These are phyloP conservation scores for Mycena maculata DNA, from an alignment of 768 basidiomycete genomes.

Conservation along the genomic window DNA sequence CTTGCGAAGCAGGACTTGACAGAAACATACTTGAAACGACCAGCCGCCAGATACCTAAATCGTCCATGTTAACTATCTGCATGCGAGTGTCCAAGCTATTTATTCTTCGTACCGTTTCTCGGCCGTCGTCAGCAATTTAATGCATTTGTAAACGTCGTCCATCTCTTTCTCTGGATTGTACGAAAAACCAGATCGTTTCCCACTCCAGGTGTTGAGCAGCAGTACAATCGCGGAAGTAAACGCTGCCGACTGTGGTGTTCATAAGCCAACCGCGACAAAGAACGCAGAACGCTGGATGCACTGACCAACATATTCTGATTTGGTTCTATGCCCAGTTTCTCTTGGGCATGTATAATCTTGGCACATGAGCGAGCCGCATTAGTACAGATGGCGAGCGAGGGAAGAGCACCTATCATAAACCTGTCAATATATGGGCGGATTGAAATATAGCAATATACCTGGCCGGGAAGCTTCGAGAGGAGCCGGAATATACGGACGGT, in stretches of 20 bases:
- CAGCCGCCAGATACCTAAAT: slow-evolving; percentile 33
- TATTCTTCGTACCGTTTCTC: slow-evolving; percentile 50
- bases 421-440: neutral
- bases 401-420: slow-evolving; percentile 50
- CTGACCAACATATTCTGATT: slow-evolving; percentile 53
- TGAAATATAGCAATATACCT: slow-evolving; percentile 14
- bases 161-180: slow-evolving; percentile 65
- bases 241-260: slow-evolving; percentile 42
- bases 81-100: neutral
- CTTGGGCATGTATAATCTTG: slow-evolving; percentile 71
- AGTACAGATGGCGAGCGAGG: slow-evolving; percentile 84
- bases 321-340: slow-evolving; percentile 48
- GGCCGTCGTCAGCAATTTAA: slow-evolving; percentile 58
- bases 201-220: slow-evolving; percentile 76
- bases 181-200: slow-evolving; percentile 58
- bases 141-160: slow-evolving; percentile 69
- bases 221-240: slow-evolving; percentile 65
- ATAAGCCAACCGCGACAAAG: slow-evolving; percentile 4
- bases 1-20: neutral
- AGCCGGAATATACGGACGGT: slow-evolving; percentile 84
- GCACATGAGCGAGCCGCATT: slow-evolving; percentile 84
- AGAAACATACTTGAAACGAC: slow-evolving; percentile 31
- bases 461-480: slow-evolving; percentile 59
- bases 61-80: neutral
- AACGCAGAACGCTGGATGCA: slow-evolving; percentile 8